Conservation (phyloP, 2,329 filamentous ascomycete species). For the Trichoderma endophyticum region DNA sequence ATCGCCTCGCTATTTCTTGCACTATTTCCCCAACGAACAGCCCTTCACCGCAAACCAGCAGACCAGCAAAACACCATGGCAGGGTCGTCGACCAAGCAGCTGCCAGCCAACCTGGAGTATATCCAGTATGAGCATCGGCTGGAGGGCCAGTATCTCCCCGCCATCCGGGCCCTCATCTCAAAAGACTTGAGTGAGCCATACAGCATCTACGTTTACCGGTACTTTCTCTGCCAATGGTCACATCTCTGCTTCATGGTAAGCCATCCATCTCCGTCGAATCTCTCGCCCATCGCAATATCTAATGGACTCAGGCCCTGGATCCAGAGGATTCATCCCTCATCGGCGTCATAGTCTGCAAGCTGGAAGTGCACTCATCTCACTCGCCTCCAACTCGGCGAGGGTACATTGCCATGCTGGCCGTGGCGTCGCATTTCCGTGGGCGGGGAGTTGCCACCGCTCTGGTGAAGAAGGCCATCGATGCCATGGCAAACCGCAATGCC, state of each 20-base stretch:
- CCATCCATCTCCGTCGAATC: not conserved
- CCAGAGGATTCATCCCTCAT: conserved; percentile 63
- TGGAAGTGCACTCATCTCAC: conserved; percentile 84
- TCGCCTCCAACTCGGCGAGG: conserved; percentile 72
- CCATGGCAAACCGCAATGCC: conserved; percentile 78
- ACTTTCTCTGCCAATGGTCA: conserved; percentile 97
- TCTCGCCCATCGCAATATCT: not conserved
- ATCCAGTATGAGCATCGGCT: conserved; percentile 61
- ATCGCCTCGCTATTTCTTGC: not conserved
- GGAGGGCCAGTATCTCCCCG: conserved; percentile 67
- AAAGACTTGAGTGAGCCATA: conserved; percentile 97
- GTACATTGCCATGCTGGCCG: conserved; percentile 99
- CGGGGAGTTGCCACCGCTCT: conserved; percentile 84
- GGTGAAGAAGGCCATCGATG: conserved; percentile 86
- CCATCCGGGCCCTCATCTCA: conserved; percentile 88
- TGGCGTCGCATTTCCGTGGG: conserved; percentile 73
- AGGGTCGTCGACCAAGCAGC: conserved; percentile 30
- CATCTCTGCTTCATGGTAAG: conserved; percentile 91
- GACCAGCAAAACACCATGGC: conserved; percentile 32
- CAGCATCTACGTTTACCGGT: conserved; percentile 98
- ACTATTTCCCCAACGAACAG: not conserved
- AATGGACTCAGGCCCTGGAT: conserved; percentile 51
- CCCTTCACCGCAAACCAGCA: not conserved
- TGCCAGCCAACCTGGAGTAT: conserved; percentile 52
- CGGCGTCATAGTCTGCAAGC: conserved; percentile 91